Evolutionary conservation across 768 basidiomycete genomes (phyloP).

Genomic region (Boletus eberwhitei): DNA sequence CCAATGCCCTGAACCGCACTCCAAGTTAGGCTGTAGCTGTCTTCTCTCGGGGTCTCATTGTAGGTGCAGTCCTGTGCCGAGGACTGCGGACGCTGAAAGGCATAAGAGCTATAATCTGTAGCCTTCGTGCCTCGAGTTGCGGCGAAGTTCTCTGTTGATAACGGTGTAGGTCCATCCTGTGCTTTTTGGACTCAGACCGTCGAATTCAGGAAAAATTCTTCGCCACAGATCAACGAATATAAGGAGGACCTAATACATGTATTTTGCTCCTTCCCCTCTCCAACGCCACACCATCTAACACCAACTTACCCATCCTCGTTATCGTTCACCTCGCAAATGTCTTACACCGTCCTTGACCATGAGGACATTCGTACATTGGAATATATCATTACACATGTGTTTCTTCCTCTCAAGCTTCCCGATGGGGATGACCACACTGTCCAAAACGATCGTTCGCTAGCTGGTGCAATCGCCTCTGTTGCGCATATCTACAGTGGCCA

Average conservation of each 20-base stretch:
- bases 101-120: background rate
- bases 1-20: background rate
- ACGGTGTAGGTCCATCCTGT: conserved; percentile 9
- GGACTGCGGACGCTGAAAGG: background rate
- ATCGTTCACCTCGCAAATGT: background rate
- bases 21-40: background rate
- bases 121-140: background rate
- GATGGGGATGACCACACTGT: conserved; percentile 32
- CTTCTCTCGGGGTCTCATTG: background rate
- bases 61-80: background rate
- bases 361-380: background rate
- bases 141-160: background rate
- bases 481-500: conserved; percentile 18
- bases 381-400: conserved; percentile 42
- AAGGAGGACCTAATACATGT: background rate
- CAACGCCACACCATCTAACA: background rate
- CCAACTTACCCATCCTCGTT: background rate
- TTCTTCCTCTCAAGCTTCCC: conserved; percentile 41
- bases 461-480: conserved; percentile 14
- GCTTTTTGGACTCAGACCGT: conserved; percentile 4
- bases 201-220: background rate
- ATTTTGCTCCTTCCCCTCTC: background rate
- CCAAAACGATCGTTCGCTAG: conserved; percentile 28
- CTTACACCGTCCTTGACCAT: background rate
- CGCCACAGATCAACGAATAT: background rate